Percentiles rank a stretch among this genome's conserved stretches.
These are phyloP conservation scores for Planoprotostelium fungivorum DNA, from an alignment of 78 protist genomes.

Conservation along the genomic window DNA sequence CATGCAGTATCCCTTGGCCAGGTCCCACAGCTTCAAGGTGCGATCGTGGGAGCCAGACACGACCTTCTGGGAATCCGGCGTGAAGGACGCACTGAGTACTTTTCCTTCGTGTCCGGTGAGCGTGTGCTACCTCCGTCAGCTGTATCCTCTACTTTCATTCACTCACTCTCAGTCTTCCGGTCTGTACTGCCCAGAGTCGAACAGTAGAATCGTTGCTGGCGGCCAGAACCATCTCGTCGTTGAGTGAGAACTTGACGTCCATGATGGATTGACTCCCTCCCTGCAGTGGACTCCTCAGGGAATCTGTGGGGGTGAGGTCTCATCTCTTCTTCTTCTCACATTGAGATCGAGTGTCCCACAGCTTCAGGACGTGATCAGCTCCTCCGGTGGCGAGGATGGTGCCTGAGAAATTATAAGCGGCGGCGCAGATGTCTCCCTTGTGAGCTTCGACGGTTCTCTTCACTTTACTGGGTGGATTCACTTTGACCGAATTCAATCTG, in stretches of 20 bases:
- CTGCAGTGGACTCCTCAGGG: constrained; percentile 14
- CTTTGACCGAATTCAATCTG: not conserved
- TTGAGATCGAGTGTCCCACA: constrained; percentile 48
- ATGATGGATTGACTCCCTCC: constrained; percentile 70
- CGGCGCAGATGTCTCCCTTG: constrained; percentile 37
- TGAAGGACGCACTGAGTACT: constrained; percentile 47
- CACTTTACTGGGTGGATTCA: not conserved
- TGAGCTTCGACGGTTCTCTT: constrained; percentile 19
- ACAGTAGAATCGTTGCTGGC: constrained; percentile 66
- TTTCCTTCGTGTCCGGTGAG: constrained; percentile 77
- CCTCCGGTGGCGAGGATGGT: constrained; percentile 60
- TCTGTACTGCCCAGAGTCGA: constrained; percentile 45
- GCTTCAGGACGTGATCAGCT: constrained; percentile 53
- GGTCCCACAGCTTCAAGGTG: constrained; percentile 81
- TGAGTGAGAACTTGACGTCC: constrained; percentile 43
- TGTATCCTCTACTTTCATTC: not conserved
- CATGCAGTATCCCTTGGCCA: constrained; percentile 66
- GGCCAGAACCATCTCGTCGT: constrained; percentile 47
- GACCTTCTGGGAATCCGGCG: constrained; percentile 6
- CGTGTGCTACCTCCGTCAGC: constrained; percentile 47
- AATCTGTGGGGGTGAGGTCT: constrained; percentile 34
- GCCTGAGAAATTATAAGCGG: constrained; percentile 36
- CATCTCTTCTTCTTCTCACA: no score
- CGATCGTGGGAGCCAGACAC: constrained; percentile 79
- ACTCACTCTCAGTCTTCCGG: constrained; percentile 26